Conservation (phyloP, 2,329 filamentous ascomycete genomes). For the Pseudogymnoascus sp. region DNA sequence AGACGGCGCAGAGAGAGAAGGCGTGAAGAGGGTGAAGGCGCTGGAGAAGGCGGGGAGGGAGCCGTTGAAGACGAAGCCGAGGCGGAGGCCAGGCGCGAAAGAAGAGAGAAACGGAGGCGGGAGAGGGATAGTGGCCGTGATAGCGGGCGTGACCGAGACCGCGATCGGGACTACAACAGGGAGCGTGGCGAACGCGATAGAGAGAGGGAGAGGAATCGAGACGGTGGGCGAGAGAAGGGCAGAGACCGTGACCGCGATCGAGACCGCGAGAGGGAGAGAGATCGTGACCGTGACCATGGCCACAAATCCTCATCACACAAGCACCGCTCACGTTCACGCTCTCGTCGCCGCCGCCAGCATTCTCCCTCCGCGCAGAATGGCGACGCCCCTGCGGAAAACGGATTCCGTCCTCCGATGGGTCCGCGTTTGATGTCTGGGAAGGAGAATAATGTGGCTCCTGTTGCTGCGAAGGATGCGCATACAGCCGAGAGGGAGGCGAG, state of each 20-base stretch:
- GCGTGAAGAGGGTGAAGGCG: constrained; percentile 27
- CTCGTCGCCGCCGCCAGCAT: not conserved
- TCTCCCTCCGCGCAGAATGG: not conserved
- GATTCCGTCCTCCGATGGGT: constrained; percentile 33
- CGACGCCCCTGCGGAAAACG: constrained; percentile 10
- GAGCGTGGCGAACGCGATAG: constrained; percentile 35
- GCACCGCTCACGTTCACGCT: constrained; percentile 10
- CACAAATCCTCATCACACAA: constrained; percentile 25
- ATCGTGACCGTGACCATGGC: constrained; percentile 33
- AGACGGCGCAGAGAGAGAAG: constrained; percentile 26
- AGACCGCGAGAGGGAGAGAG: constrained; percentile 33
- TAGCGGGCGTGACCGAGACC: constrained; percentile 35
- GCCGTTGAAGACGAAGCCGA: constrained; percentile 22
- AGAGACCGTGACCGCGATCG: constrained; percentile 40
- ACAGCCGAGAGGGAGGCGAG: constrained; percentile 61
- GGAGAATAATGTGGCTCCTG: not conserved
- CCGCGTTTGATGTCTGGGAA: constrained; percentile 20
- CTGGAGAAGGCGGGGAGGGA: constrained; percentile 25
- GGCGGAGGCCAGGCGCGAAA: constrained; percentile 45
- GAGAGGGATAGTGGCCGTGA: constrained; percentile 37
- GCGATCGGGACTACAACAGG: constrained; percentile 41
- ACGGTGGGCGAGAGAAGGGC: constrained; percentile 33
- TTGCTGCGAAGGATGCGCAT: constrained; percentile 45
- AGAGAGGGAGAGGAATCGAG: constrained; percentile 39
- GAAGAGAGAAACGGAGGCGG: constrained; percentile 41